phyloP scores from a whole-genome alignment of 2,329 filamentous ascomycete species.

The Penicillium glabrum region DNA sequence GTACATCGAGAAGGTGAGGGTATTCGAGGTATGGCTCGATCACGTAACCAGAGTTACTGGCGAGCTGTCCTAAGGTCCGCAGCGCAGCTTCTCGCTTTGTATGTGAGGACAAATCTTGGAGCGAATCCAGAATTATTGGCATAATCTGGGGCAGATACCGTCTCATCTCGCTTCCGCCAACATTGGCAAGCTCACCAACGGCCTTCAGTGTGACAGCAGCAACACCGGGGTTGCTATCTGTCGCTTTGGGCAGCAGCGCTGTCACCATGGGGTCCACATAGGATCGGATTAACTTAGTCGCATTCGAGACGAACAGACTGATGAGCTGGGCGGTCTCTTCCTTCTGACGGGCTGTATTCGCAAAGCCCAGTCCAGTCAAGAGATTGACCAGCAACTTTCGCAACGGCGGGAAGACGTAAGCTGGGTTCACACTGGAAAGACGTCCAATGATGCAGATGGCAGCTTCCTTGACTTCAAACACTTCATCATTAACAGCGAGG shows the following conservation, averaged over 20 bases:
- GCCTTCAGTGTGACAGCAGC: conserved; percentile 94
- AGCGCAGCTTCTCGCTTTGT: conserved; percentile 88
- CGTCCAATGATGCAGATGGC: conserved; percentile 96
- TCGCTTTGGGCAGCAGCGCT: conserved; percentile 89
- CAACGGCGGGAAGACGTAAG: conserved; percentile 93
- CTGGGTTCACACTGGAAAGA: conserved; percentile 85
- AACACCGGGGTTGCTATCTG: conserved; percentile 80
- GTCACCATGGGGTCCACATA: conserved; percentile 97
- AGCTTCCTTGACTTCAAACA: conserved; percentile 88
- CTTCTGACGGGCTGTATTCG: conserved; percentile 89
- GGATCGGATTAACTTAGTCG: conserved; percentile 87
- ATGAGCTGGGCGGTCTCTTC: conserved; percentile 94
- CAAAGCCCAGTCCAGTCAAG: conserved; percentile 93
- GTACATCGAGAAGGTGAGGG: conserved; percentile 84
- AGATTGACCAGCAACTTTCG: conserved; percentile 95
- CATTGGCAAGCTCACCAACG: conserved; percentile 88
- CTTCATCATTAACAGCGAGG: conserved; percentile 91
- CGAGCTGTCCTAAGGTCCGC: conserved; percentile 84
- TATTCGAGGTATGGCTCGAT: conserved; percentile 96
- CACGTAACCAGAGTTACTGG: conserved; percentile 95
- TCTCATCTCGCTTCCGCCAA: conserved; percentile 91
- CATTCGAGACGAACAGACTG: conserved; percentile 88
- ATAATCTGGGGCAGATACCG: conserved; percentile 89
- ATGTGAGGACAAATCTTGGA: conserved; percentile 91
- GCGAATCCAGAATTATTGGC: conserved; percentile 88